Base-by-base conservation (phyloP, 2,329 filamentous ascomycete species). In the Orbilia ellipsospora region DNA sequence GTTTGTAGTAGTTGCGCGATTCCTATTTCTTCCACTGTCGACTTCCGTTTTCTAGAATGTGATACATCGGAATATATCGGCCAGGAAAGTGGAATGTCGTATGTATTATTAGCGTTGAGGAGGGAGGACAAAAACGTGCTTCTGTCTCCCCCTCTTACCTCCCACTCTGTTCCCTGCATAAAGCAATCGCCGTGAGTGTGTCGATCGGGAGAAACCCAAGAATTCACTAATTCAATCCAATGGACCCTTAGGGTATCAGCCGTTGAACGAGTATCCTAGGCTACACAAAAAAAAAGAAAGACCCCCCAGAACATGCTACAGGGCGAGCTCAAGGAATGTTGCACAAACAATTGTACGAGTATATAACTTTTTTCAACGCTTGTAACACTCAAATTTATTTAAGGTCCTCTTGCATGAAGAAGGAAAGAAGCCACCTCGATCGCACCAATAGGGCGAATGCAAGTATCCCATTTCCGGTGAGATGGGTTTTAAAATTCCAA, bases 401-500 rank as follows among this genome's bases (percentile, higher is more conserved):
- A 7, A 36, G 31, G 10, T 36, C 31, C 10, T 36, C 31, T 36
- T 36, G 31, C 31, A 36, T 36, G 31, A 36, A 36, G 31, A 7
- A 36, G 31, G 31, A 36, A 36, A 36, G 10, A 7, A 36, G 31
- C 5, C 31, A 36, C 31, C 6, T 36, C 31, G 31, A 36, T 36
- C 10, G 31, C 5, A 36, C 31, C 31, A 36, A 36, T 36, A 36
- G 10, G 10, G 31, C 10, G 31, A 36, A 2, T 10, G 31, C 31
- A 36, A 36, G 31, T 36, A 18, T 20, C 20, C 31, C 16, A n/a
- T 55, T 26, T 31, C 31, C 5, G 31, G 31, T 36, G 6, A 36
- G 31, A 36, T 6, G 31, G 31, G 10, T 36, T 36, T 36, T 36
- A 48, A 36, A 72, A 61, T 50, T 54, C 62, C 62, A 73, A 61